Base-by-base conservation (phyloP, 495 filamentous ascomycete species). In the Daldinia vernicosa region DNA sequence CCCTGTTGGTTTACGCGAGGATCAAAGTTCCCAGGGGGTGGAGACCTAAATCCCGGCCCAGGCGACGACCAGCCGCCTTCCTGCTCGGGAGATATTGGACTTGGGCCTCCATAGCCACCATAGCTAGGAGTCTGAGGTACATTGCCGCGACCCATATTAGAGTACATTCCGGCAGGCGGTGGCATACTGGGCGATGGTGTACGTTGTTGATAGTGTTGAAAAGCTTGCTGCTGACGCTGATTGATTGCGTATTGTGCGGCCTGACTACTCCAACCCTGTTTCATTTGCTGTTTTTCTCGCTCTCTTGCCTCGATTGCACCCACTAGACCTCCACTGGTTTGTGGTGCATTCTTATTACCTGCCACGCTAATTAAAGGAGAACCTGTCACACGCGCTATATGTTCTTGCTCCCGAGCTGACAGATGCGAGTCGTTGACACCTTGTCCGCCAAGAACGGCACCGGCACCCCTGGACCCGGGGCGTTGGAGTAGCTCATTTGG, bases 341-440 rank as follows among this genome's bases (percentile, higher is more conserved):
- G 83, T 17, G 81, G 78, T 0, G 81, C 77, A 62, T 81, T 82
- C 33, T 80, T 82, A 33, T 83, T 86, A 11, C 87, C 84, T 22
- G 88, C 87, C 75, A 95, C 82, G 35, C 89, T 90, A 71, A 97
- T 89, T 67, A 98, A 84, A 2, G 95, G 90, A 1, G 89, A 90
- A 0, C 92, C 92, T 6, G 95, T 97, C 66, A 92, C 84, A 33
- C 93, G 88, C n/a, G 95, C 92, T 30, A 98, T 89, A 74, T 97
- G 91, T 77, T 97, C 93, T 75, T 97, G 95, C 77, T 98, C 95
- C 7, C 92, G 90, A n/a, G 95, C 95, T 15, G 94, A 95, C 19
- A 97, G 86, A 61, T 90, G 87, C 2, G 83, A 84, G n/a, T 83
- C 59, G 64, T 66, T 37, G 75, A 73, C n/a, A 63, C 80, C 72